A percentile compares a stretch with the other conserved stretches of the same genome.
Conservation (phyloP, 768 basidiomycete species). For the Coprinopsis sp. region DNA sequence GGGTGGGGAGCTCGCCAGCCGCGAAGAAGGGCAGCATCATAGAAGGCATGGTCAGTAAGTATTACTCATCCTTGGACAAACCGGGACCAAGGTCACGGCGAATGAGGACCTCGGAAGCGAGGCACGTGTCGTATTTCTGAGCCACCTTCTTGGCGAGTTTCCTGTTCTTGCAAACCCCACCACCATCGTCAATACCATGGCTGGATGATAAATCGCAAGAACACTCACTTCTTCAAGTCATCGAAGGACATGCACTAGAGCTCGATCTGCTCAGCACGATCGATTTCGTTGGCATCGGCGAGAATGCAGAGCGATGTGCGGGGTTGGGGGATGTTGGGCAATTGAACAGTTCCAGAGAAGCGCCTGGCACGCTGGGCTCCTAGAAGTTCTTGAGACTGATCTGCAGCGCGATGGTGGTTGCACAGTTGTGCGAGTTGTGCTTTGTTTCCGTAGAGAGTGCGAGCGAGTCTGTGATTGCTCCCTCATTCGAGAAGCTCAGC, state of each 20-base stretch:
- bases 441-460: constrained; percentile 83
- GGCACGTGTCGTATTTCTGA: constrained; percentile 99
- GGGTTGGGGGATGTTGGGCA: constrained; percentile 95
- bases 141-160: constrained; percentile 99
- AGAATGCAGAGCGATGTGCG: constrained; percentile 99
- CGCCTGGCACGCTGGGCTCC: constrained; percentile 99
- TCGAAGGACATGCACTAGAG: constrained; percentile 99
- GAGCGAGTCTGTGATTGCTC: constrained; percentile 88
- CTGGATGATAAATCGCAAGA: neutral
- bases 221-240: constrained; percentile 91
- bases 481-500: constrained; percentile 99
- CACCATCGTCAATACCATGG: neutral
- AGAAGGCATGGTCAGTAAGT: neutral
- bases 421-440: constrained; percentile 92
- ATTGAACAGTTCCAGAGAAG: constrained; percentile 98
- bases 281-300: constrained; percentile 97
- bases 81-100: constrained; percentile 99
- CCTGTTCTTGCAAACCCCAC: constrained; percentile 98
- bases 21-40: neutral
- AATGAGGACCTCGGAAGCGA: constrained; percentile 95
- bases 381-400: constrained; percentile 99
- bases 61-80: constrained; percentile 86
- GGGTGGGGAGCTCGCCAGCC: constrained; percentile 99
- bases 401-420: constrained; percentile 94
- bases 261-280: constrained; percentile 96